Conservation (phyloP, 208 protist genomes). For the Entamoeba histolytica region DNA sequence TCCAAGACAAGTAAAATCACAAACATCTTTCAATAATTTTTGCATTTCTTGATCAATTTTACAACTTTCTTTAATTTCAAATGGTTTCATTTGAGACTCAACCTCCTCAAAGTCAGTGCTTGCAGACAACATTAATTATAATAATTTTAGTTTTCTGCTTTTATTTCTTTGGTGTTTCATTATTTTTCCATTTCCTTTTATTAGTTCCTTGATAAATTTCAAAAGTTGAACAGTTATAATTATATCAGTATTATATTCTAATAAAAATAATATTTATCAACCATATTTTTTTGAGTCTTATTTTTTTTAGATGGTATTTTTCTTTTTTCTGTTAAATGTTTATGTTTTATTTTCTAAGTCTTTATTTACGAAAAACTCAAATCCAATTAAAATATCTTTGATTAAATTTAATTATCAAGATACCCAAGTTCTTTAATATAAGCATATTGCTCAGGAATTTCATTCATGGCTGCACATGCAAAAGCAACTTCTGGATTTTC, state of each 20-base stretch:
- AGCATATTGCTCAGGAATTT: neutral
- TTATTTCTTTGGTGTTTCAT: neutral
- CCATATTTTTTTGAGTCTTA: too few species aligned
- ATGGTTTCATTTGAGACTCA: neutral
- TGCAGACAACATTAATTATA: neutral
- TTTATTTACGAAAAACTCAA: too few species aligned
- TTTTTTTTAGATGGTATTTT: too few species aligned
- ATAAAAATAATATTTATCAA: too few species aligned
- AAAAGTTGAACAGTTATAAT: too few species aligned
- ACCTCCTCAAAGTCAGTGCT: neutral
- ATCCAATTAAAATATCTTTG: too few species aligned
- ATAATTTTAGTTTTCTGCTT: neutral
- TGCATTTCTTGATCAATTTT: neutral
- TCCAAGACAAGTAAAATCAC: neutral
- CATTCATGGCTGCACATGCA: neutral
- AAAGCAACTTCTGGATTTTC: neutral
- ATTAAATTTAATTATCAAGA: neutral
- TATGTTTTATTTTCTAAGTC: too few species aligned
- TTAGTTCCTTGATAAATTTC: too few species aligned
- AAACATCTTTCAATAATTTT: neutral
- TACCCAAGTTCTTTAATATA: neutral
- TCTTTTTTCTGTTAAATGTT: too few species aligned
- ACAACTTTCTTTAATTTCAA: neutral
- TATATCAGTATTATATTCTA: too few species aligned
- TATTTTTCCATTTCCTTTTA: neutral